A percentile compares a stretch with the other conserved stretches of the same genome.
Evolutionary conservation across 176 grass and related monocot genomes (phyloP).

Genomic region (Pharus latifolius): DNA sequence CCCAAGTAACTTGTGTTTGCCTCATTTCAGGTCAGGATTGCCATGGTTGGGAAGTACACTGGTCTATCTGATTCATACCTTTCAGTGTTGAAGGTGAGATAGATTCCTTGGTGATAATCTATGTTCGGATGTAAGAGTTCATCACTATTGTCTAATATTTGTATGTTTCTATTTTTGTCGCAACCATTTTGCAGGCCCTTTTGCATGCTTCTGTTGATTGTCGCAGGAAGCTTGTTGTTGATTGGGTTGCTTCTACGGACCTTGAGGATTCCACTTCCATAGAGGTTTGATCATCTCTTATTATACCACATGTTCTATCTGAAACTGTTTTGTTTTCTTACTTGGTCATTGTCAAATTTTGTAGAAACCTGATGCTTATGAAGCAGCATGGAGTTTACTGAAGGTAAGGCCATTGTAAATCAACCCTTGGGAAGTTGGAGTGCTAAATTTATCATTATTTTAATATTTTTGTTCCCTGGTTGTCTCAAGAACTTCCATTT

Average conservation of each 20-base stretch:
- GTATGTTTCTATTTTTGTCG: too few species aligned
- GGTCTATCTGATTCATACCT: constrained; percentile 70
- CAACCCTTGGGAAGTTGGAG: neutral
- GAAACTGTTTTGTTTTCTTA: constrained; percentile 9
- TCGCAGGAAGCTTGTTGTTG: constrained; percentile 60
- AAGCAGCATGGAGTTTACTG: constrained; percentile 52
- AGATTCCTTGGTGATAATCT: neutral
- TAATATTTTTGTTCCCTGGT: neutral
- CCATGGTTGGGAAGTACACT: constrained; percentile 74
- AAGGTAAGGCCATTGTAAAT: constrained; percentile 25
- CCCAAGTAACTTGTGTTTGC: neutral
- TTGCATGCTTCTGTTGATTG: constrained; percentile 75
- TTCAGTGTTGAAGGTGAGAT: constrained; percentile 55
- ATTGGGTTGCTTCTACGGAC: constrained; percentile 68
- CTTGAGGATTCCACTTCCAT: constrained; percentile 52
- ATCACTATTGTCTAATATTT: neutral
- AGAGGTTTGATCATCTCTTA: constrained; percentile 26
- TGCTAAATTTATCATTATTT: neutral
- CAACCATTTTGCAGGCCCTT: constrained; percentile 35
- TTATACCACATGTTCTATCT: neutral
- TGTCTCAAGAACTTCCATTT: constrained; percentile 19
- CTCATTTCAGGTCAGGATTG: constrained; percentile 50
- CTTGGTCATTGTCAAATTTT: constrained; percentile 1
- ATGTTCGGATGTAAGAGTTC: neutral
- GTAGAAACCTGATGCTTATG: constrained; percentile 51